phyloP scores from a whole-genome alignment of 495 filamentous ascomycete genomes.

The Penicillium malachiteum region DNA sequence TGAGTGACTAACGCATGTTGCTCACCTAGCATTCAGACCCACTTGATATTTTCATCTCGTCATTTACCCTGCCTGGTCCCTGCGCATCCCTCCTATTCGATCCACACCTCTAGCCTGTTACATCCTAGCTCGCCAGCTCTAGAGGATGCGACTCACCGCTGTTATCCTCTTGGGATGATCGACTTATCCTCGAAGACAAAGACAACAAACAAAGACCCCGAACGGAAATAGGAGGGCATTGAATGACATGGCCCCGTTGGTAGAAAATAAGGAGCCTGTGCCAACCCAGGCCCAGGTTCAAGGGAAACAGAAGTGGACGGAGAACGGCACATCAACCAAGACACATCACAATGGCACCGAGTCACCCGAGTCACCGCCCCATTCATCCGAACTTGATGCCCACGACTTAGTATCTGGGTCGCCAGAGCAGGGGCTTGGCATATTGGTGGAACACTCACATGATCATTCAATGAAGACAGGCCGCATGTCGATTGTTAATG shows the following conservation, averaged over 20 bases:
- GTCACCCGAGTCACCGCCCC: background rate
- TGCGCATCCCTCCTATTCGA: background rate
- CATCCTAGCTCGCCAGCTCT: background rate
- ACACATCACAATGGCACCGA: background rate
- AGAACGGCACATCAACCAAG: background rate
- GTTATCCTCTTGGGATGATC: background rate
- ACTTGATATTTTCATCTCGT: background rate
- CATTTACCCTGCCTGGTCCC: too few species aligned
- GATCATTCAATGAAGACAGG: conserved; percentile 3
- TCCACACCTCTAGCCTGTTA: background rate
- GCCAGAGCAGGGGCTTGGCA: conserved; percentile 22
- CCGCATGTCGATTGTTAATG: conserved; percentile 15
- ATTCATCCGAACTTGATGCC: background rate
- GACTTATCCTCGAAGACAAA: background rate
- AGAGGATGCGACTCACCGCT: background rate
- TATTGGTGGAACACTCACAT: conserved; percentile 18
- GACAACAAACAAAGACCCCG: too few species aligned
- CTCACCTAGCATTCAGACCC: background rate
- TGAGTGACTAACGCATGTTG: background rate
- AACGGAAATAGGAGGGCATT: background rate
- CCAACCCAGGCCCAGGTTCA: conserved; percentile 5
- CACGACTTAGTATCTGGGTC: conserved; percentile 1
- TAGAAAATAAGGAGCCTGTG: conserved; percentile 5
- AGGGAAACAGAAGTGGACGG: conserved; percentile 1
- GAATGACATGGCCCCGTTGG: conserved; percentile 10